These are phyloP conservation scores for Populus hybrid DNA, from an alignment of 441 rosid genomes.

Conservation along the genomic window DNA sequence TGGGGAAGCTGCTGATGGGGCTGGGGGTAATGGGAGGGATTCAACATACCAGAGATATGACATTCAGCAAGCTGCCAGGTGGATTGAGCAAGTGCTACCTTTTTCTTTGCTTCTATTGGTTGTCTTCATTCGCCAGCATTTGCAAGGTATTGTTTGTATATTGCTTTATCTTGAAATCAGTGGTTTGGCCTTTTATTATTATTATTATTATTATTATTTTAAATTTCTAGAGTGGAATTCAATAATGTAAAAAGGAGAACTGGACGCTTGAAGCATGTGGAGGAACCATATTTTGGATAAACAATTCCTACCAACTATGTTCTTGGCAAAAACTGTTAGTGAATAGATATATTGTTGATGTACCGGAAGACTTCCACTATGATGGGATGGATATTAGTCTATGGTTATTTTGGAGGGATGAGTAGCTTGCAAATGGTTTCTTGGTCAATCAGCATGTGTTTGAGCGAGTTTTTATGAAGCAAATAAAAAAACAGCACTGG, in stretches of 20 bases:
- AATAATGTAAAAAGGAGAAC: neutral
- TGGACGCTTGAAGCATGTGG: neutral
- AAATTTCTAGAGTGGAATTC: neutral
- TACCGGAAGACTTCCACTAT: too few relatives aligned
- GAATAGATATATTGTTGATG: neutral
- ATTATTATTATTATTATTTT: neutral
- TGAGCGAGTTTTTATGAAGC: too few relatives aligned
- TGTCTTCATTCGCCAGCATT: conserved; percentile 77
- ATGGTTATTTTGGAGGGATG: too few relatives aligned
- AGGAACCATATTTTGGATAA: neutral
- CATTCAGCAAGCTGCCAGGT: conserved; percentile 80
- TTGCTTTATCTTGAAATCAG: neutral
- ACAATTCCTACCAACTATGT: neutral
- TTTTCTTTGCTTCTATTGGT: conserved; percentile 73
- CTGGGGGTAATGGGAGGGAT: conserved; percentile 49
- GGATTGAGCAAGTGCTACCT: conserved; percentile 78
- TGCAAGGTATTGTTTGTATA: conserved; percentile 47
- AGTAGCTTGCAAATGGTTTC: too few relatives aligned
- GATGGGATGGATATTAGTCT: neutral
- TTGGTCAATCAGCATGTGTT: too few relatives aligned
- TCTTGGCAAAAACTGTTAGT: neutral
- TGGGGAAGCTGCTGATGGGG: conserved; percentile 41
- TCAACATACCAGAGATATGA: conserved; percentile 75
- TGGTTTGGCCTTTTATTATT: neutral
- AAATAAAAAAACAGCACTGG: too few relatives aligned